Evolutionary conservation across 1,284 basidiomycete genomes (phyloP).

Genomic region (Phlebopus sp.): DNA sequence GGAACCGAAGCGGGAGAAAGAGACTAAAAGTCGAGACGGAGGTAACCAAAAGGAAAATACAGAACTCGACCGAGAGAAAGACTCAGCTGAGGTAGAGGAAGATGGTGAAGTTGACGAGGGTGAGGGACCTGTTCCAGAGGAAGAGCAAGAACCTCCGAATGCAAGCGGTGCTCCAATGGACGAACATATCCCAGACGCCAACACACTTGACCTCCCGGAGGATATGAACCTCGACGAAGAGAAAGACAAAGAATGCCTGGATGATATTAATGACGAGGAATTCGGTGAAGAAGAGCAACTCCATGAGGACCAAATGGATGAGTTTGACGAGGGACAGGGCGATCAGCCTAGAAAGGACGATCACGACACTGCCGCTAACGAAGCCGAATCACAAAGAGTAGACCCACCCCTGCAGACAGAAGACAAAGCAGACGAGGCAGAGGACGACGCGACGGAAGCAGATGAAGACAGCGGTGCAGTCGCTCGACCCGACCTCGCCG

Average conservation of each 20-base stretch:
- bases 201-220: slow-evolving; percentile 83
- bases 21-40: slow-evolving; percentile 35
- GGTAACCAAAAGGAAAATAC: slow-evolving; percentile 28
- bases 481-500: slow-evolving; percentile 42
- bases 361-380: slow-evolving; percentile 15
- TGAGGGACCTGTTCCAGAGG: slow-evolving; percentile 28
- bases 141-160: slow-evolving; percentile 38
- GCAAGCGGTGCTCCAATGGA: slow-evolving; percentile 67
- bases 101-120: slow-evolving; percentile 32
- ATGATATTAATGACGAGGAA: slow-evolving; percentile 37
- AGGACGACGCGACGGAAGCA: slow-evolving; percentile 28
- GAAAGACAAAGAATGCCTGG: slow-evolving; percentile 39
- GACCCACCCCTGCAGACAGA: slow-evolving; percentile 6
- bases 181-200: slow-evolving; percentile 68
- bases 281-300: slow-evolving; percentile 39
- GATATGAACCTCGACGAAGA: slow-evolving; percentile 66
- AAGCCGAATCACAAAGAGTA: slow-evolving; percentile 14
- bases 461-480: slow-evolving; percentile 29
- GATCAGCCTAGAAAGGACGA: slow-evolving; percentile 18
- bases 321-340: slow-evolving; percentile 27
- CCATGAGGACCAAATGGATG: slow-evolving; percentile 39
- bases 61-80: slow-evolving; percentile 25
- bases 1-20: slow-evolving; percentile 47
- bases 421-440: slow-evolving; percentile 16
- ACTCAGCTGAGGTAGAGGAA: slow-evolving; percentile 36